Percentiles rank a stretch among this genome's conserved stretches.
phyloP scores from a whole-genome alignment of 2,329 filamentous ascomycete species.

The Verticillium isaacii region DNA sequence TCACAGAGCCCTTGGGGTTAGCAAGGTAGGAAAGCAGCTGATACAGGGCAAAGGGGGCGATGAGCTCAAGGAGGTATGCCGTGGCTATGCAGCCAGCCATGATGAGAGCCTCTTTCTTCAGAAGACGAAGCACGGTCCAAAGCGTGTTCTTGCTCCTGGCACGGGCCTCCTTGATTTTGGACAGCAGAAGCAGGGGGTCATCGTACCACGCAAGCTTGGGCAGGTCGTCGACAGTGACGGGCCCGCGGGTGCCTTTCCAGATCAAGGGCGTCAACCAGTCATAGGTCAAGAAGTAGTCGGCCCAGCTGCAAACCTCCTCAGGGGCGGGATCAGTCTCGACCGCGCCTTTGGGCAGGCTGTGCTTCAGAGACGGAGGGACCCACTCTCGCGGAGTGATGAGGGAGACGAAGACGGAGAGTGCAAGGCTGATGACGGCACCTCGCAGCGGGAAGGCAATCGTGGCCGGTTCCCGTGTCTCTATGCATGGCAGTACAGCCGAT shows the following conservation, averaged over 20 bases:
- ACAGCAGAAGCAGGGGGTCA: slow-evolving; percentile 43
- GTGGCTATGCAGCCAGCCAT: slow-evolving; percentile 39
- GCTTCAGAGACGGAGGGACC: slow-evolving; percentile 36
- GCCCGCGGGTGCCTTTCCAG: slow-evolving; percentile 38
- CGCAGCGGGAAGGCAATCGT: slow-evolving; percentile 19
- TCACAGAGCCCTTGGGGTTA: slow-evolving; percentile 34
- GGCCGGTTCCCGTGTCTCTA: slow-evolving; percentile 28
- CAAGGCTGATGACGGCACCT: slow-evolving; percentile 30
- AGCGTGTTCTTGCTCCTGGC: slow-evolving; percentile 36
- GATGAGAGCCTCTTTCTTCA: slow-evolving; percentile 33
- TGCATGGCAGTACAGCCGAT: slow-evolving; percentile 38
- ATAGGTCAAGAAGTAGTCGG: slow-evolving; percentile 46
- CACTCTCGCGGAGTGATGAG: slow-evolving; percentile 44
- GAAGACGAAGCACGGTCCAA: slow-evolving; percentile 38
- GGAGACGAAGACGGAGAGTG: slow-evolving; percentile 32
- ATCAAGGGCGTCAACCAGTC: slow-evolving; percentile 45
- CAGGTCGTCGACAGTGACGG: slow-evolving; percentile 42
- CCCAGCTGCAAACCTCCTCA: slow-evolving; percentile 50
- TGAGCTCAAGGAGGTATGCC: slow-evolving; percentile 39
- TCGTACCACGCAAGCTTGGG: slow-evolving; percentile 51
- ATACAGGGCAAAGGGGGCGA: slow-evolving; percentile 50
- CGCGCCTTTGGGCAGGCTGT: slow-evolving; percentile 31
- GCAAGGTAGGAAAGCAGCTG: slow-evolving; percentile 47
- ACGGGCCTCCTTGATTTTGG: slow-evolving; percentile 37
- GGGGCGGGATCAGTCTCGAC: slow-evolving; percentile 34